A percentile compares a stretch with the other conserved stretches of the same genome.
phyloP scores from a whole-genome alignment of 2,329 filamentous ascomycete genomes.

The Aspergillus oerlinghausenensis region DNA sequence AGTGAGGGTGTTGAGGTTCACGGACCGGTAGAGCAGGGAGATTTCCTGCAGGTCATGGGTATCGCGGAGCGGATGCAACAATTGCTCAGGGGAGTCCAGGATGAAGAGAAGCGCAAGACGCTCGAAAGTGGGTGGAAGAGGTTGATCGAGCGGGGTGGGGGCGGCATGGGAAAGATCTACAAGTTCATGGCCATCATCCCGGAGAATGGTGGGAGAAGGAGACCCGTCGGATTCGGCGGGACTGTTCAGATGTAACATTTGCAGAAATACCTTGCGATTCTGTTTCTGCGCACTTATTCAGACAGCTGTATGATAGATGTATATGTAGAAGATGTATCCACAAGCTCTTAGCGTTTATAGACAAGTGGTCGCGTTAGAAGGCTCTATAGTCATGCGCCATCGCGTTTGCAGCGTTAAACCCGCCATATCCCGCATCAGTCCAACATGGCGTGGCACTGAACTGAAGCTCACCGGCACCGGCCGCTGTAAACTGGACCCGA shows the following conservation, averaged over 20 bases:
- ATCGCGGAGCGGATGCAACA: conserved; percentile 71
- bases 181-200: conserved; percentile 90
- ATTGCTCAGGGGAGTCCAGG: conserved; percentile 50
- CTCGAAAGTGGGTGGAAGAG: conserved; percentile 74
- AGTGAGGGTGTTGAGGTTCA: conserved; percentile 84
- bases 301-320: conserved; percentile 6
- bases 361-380: neutral
- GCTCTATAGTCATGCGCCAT: neutral
- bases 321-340: neutral
- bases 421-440: neutral
- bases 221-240: conserved; percentile 90
- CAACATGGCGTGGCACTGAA: neutral
- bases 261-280: conserved; percentile 5
- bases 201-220: conserved; percentile 66
- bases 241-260: conserved; percentile 31
- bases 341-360: neutral
- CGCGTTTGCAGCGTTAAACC: neutral
- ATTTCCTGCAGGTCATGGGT: conserved; percentile 76
- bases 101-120: conserved; percentile 53
- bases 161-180: conserved; percentile 91
- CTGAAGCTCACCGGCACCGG: neutral
- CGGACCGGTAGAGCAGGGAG: conserved; percentile 80
- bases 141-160: conserved; percentile 74
- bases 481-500: neutral
- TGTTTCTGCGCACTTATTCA: conserved; percentile 2